Evolutionary conservation across 2,329 filamentous ascomycete species (phyloP).

Genomic region (Ceratocystiopsis sp.): DNA sequence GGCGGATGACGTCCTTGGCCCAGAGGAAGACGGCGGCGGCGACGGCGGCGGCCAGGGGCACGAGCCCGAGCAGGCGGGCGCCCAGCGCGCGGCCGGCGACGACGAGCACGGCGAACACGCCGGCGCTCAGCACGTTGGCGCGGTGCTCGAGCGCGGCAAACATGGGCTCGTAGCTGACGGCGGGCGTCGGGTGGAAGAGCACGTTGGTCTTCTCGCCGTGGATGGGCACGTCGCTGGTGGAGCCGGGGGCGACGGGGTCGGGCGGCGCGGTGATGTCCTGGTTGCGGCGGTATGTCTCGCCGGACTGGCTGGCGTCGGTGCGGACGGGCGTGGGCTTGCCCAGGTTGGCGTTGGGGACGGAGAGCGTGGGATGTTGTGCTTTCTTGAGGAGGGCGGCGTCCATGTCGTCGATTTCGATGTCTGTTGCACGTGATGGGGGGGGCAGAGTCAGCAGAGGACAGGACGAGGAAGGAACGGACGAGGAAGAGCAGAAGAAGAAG

Average conservation of each 20-base stretch:
- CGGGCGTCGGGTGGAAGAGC: constrained; percentile 85
- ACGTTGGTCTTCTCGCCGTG: constrained; percentile 94
- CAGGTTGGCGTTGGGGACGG: constrained; percentile 79
- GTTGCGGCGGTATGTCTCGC: constrained; percentile 63
- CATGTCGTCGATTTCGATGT: constrained; percentile 70
- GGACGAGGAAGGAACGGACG: not conserved
- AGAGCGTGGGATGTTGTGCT: constrained; percentile 58
- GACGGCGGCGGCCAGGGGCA: constrained; percentile 56
- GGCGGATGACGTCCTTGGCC: constrained; percentile 73
- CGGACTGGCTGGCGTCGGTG: constrained; percentile 52
- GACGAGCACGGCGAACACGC: constrained; percentile 56
- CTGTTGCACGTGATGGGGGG: constrained; percentile 10
- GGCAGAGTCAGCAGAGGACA: too few relatives aligned
- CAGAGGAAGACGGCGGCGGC: constrained; percentile 71
- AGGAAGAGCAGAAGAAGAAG: not conserved
- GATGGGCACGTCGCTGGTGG: constrained; percentile 87
- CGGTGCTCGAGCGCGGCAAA: constrained; percentile 59
- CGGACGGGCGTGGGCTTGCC: constrained; percentile 56
- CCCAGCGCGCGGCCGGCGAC: constrained; percentile 67
- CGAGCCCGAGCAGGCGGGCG: constrained; percentile 56
- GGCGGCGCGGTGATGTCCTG: constrained; percentile 87
- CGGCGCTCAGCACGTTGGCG: constrained; percentile 51
- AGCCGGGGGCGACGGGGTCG: constrained; percentile 63
- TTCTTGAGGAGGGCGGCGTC: constrained; percentile 43
- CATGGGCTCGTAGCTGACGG: constrained; percentile 79